Evolutionary conservation across 2,329 filamentous ascomycete genomes (phyloP).

Genomic region (Phialophora expanda): DNA sequence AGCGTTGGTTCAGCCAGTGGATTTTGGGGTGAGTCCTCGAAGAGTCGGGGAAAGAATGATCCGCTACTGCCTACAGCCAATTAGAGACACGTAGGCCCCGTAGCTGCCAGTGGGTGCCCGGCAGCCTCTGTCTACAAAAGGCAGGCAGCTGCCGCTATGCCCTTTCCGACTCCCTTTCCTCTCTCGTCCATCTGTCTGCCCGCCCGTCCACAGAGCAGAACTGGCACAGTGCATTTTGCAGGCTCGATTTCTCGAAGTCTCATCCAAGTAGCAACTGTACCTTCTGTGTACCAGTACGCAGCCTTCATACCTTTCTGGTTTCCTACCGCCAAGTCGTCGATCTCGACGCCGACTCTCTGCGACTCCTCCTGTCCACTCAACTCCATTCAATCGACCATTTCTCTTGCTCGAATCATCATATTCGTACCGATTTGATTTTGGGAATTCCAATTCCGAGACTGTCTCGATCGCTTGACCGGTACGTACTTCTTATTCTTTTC

Average conservation of each 20-base stretch:
- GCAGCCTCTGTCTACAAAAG: conserved; percentile 36
- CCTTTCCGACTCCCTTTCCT: conserved; percentile 39
- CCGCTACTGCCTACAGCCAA: conserved; percentile 21
- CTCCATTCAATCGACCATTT: background rate
- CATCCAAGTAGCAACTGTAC: background rate
- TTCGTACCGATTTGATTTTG: background rate
- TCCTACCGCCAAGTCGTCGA: background rate
- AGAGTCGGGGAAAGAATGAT: conserved; percentile 36
- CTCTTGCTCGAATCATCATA: conserved; percentile 2
- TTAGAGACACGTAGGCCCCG: conserved; percentile 7
- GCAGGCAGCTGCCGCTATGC: conserved; percentile 38
- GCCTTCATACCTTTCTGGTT: background rate
- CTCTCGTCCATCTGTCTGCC: conserved; percentile 34
- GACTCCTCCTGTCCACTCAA: background rate
- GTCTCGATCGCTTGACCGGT: conserved; percentile 13
- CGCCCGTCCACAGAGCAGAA: conserved; percentile 14
- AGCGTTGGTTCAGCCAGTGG: conserved; percentile 8
- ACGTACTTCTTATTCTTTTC: conserved; percentile 14
- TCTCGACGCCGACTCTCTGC: conserved; percentile 1
- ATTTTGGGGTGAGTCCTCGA: conserved; percentile 6
- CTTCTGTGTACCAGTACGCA: background rate
- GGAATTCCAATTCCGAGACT: conserved; percentile 1
- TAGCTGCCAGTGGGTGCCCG: conserved; percentile 22
- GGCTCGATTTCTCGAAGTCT: background rate
- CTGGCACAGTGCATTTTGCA: conserved; percentile 3